Evolutionary conservation across 208 protist genomes (phyloP).

Genomic region (Tritrichomonas foetus): DNA sequence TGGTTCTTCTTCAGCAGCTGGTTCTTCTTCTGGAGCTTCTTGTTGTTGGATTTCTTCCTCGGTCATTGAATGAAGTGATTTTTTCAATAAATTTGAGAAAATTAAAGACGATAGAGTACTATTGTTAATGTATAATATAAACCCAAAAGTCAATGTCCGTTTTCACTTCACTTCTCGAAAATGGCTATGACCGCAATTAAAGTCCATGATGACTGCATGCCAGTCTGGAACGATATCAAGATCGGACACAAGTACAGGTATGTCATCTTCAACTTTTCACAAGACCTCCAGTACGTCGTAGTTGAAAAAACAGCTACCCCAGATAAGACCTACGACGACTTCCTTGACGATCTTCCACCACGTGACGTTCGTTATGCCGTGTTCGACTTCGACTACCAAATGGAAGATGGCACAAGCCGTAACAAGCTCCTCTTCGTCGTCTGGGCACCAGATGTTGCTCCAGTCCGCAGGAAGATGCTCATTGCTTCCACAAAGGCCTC

Average conservation of each 20-base stretch:
- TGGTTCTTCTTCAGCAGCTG: too few species aligned
- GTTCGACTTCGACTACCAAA: not conserved
- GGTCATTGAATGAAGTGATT: too few species aligned
- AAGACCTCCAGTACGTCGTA: not conserved
- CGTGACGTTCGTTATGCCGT: constrained; percentile 35
- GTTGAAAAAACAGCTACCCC: not conserved
- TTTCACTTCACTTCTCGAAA: constrained; percentile 35
- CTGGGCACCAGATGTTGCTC: constrained; percentile 25
- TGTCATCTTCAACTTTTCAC: constrained; percentile 21
- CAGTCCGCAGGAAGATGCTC: constrained; percentile 15
- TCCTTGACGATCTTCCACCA: constrained; percentile 39
- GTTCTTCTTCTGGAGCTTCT: too few species aligned
- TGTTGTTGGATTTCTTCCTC: too few species aligned
- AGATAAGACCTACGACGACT: not conserved
- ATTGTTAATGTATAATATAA: too few species aligned
- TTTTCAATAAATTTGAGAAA: too few species aligned
- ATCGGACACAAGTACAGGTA: constrained; percentile 27
- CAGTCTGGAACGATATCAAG: constrained; percentile 36
- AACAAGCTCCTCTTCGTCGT: constrained; percentile 33
- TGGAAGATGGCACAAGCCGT: not conserved
- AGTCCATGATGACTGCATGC: constrained; percentile 25
- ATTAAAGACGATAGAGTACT: too few species aligned
- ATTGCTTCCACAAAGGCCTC: not conserved
- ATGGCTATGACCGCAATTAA: constrained; percentile 23
- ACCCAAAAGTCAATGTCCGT: too few species aligned